A percentile compares a stretch with the other conserved stretches of the same genome.
phyloP scores from a whole-genome alignment of 805 yeast species.

The Wickerhamiella vanderwaltii region DNA sequence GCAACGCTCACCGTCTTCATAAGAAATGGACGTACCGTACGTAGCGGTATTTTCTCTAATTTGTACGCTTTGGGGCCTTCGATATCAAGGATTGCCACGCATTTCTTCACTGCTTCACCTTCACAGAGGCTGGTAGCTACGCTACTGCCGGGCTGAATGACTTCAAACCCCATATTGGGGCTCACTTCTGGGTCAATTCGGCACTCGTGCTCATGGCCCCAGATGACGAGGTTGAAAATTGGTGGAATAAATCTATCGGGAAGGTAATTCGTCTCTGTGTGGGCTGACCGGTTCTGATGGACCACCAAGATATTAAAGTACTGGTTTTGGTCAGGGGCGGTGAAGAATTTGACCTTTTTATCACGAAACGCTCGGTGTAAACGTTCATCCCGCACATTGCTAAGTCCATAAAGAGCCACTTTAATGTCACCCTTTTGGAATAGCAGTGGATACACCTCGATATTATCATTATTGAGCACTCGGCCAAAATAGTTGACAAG shows the following conservation, averaged over 20 bases:
- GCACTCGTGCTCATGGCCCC: constrained; percentile 99
- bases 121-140: constrained; percentile 83
- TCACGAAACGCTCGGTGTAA: constrained; percentile 70
- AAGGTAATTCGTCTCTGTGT: constrained; percentile 65
- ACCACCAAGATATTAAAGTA: constrained; percentile 83
- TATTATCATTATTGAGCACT: constrained; percentile 60
- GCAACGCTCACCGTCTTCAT: constrained; percentile 52
- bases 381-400: constrained; percentile 81
- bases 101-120: constrained; percentile 67
- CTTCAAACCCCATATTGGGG: constrained; percentile 52
- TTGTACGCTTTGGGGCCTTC: constrained; percentile 40
- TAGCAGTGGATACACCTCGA: constrained; percentile 61
- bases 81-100: constrained; percentile 58
- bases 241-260: constrained; percentile 78
- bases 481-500: constrained; percentile 83
- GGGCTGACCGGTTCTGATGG: constrained; percentile 79
- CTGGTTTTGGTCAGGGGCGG: constrained; percentile 49
- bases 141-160: constrained; percentile 87
- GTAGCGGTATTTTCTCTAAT: constrained; percentile 49
- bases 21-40: constrained; percentile 70
- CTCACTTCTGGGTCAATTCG: constrained; percentile 49
- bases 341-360: constrained; percentile 63
- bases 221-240: constrained; percentile 69
- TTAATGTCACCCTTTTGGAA: constrained; percentile 74
- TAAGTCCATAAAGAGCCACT: constrained; percentile 78